Evolutionary conservation across 2,329 filamentous ascomycete genomes (phyloP).

Genomic region (Exutisphaerella laricina): DNA sequence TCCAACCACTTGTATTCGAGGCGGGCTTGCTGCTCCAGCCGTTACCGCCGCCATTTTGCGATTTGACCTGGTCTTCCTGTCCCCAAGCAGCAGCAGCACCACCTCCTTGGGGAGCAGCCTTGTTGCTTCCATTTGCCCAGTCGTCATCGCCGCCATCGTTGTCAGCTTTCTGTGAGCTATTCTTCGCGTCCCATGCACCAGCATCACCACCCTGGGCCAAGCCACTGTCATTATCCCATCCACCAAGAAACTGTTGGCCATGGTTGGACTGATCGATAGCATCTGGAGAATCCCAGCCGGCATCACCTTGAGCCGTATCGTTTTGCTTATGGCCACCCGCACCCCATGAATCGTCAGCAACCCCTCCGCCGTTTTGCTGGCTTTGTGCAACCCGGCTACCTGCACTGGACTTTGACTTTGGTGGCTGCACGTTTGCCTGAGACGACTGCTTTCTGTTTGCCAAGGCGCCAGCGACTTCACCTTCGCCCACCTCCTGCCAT

Average conservation of each 20-base stretch:
- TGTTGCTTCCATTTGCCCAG: slow-evolving; percentile 10
- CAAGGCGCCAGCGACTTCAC: too few relatives aligned
- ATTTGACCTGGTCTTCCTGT: slow-evolving; percentile 1
- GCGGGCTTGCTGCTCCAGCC: not conserved
- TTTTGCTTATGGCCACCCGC: too few relatives aligned
- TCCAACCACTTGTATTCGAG: not conserved
- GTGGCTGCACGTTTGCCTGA: not conserved
- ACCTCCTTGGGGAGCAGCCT: not conserved
- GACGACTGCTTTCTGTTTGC: slow-evolving; percentile 1
- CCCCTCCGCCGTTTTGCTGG: not conserved
- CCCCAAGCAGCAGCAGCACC: slow-evolving; percentile 6
- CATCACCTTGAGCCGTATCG: too few relatives aligned
- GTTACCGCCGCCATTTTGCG: slow-evolving; percentile 3
- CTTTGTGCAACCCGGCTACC: not conserved
- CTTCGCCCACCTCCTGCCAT: slow-evolving; percentile 13
- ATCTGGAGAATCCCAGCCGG: not conserved
- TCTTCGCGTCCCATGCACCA: too few relatives aligned
- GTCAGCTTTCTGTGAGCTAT: too few relatives aligned
- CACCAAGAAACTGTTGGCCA: too few relatives aligned
- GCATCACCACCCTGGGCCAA: too few relatives aligned
- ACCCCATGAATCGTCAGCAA: not conserved
- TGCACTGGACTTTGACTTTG: not conserved
- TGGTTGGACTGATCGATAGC: not conserved
- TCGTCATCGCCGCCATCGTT: too few relatives aligned
- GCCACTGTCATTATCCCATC: too few relatives aligned